Base-by-base conservation (phyloP, 192 early-diverging fungal genomes). In the Coemansia pectinata region DNA sequence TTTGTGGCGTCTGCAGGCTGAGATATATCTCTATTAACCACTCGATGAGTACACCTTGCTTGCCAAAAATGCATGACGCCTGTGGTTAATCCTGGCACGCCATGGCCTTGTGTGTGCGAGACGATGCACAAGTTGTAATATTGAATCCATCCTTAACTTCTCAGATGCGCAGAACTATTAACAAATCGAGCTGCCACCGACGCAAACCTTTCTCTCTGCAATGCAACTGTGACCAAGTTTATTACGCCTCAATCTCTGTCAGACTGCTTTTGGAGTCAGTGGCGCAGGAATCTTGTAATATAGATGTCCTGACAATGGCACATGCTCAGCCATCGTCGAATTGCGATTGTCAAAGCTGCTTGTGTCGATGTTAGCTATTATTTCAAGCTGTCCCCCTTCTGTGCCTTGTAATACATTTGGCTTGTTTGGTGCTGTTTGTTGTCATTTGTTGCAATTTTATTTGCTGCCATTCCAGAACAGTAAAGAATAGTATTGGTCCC, bases 391-490 rank as follows among this genome's bases (percentile, higher is more conserved):
- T 31, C 52, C 52, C 52, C 19, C 55, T 34, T 58, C 55, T 58
- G 15, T 29, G 14, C 17, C 14, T 58, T 33, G 55, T 14, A 34
- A 58, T 55, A 27, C 14, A 7, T 29, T 55, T 31, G 25, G 55
- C 29, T 58, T 58, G 55, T 58, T 58, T 34, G 31, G 31, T 34
- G 15, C 14, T 34, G 55, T 58, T 33, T 31, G 15, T 58, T 58
- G 25, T 45, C 40, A 23, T 41, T 63, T 63, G 40, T 47, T 47
- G 65, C 36, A 66, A 52, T 66, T 34, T 5, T 47, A 23, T 63
- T 14, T 42, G 34, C 41, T 47, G 31, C 55, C 55, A 31, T 58
- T 14, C 31, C 5, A 34, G 12, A 19, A 5, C 55, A 58, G 55
- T 58, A 58, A 58, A 29, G 7, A 58, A 34, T 33, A 58, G 55